phyloP scores from a whole-genome alignment of 768 basidiomycete genomes.

The Pulveroboletus sp. region DNA sequence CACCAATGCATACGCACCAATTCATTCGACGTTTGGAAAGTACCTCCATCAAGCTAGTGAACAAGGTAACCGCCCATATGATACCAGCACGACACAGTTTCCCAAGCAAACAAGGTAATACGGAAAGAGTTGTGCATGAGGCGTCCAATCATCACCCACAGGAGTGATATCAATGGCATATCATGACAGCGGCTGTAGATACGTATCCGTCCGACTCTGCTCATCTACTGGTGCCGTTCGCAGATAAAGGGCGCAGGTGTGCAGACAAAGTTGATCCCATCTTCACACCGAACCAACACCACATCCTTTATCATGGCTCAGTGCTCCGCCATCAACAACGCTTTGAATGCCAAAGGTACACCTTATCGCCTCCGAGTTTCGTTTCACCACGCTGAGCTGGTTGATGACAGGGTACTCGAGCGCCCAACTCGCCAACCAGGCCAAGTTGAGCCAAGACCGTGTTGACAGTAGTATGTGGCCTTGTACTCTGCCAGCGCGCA shows the following conservation, averaged over 20 bases:
- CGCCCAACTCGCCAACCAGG: conserved; percentile 42
- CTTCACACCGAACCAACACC: conserved; percentile 17
- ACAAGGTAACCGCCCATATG: too few relatives aligned
- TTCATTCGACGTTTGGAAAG: too few relatives aligned
- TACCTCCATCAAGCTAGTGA: too few relatives aligned
- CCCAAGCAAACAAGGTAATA: too few relatives aligned
- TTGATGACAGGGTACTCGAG: conserved; percentile 6
- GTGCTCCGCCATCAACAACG: conserved; percentile 57
- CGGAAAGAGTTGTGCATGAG: too few relatives aligned
- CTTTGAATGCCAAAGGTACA: conserved; percentile 49
- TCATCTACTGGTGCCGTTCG: conserved; percentile 8
- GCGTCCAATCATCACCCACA: neutral
- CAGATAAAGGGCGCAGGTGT: conserved; percentile 13
- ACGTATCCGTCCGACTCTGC: conserved; percentile 13
- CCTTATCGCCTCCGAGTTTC: neutral
- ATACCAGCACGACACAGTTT: too few relatives aligned
- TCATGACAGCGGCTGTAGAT: neutral
- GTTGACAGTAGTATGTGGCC: conserved; percentile 50
- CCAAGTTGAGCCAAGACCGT: conserved; percentile 43
- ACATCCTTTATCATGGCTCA: conserved; percentile 45
- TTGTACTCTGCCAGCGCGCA: neutral
- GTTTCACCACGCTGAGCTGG: neutral
- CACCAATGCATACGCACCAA: too few relatives aligned
- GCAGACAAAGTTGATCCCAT: neutral
- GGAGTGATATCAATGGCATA: too few relatives aligned